Base-by-base conservation (phyloP, 1,284 basidiomycete genomes). In the Vanrija sp. region DNA sequence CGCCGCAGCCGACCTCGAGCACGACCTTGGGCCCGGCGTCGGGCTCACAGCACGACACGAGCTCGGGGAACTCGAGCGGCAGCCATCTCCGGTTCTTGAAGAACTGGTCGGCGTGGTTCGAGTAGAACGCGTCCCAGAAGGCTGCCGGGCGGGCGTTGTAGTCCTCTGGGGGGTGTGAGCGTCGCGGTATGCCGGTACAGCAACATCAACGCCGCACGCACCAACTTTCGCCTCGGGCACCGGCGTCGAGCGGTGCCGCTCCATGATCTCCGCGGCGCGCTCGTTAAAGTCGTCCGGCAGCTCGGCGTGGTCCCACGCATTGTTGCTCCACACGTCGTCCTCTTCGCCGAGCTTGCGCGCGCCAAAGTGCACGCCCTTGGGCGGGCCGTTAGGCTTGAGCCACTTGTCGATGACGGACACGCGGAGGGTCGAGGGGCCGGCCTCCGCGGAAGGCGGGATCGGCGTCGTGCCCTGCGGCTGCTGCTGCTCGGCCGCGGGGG, bases 11-110 rank as follows among this genome's bases (percentile, higher is more conserved):
- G 38, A 94, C 82, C 75, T 94, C 91, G 50, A 86, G 85, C 29
- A 95, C 83, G 0, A 80, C 83, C 55, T 84, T 80, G 0, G 83
- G 82, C 16, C 92, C 91, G 57, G 89, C 89, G 65, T 88, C 83
- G 5, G 83, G 76, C 64, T 86, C 80, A 12, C 87, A 83, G 10
- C 86, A 86, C 19, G 80, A 80, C 21, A 88, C 80, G 18, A 96
- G 80, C 68, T 94, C 90, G 1, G 88, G 89, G 67, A 96, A 97
- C 74, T 97, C 93, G 38, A 90, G 85, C 63, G 88, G 85, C n/a
- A 96, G 79, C 92, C 93, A 97, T 79, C 91, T 88, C 51, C 93
- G 81, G 76, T 96, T 86, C 47, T 88, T 86, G 80, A 97, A 97
- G 78, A 97, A 97, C 68, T 68, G 69, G 49, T 72, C 79, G 40